These are phyloP conservation scores for Rubia yunnanensis DNA, from an alignment of 257 asterid genomes.

Conservation along the genomic window DNA sequence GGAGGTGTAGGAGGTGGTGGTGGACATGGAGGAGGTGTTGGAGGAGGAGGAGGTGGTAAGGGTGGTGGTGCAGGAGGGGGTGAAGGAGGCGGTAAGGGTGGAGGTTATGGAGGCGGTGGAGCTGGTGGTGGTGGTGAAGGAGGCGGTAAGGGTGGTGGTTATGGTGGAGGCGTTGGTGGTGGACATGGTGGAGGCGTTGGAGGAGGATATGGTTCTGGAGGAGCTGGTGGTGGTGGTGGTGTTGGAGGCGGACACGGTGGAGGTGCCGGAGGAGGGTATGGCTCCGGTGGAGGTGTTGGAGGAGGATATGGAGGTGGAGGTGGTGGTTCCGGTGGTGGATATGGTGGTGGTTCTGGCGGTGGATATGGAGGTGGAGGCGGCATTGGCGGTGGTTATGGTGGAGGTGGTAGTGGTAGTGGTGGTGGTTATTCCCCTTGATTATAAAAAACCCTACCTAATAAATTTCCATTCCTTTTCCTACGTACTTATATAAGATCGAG, in stretches of 20 bases:
- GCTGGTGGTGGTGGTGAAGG: slow-evolving; percentile 6
- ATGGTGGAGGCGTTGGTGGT: slow-evolving; percentile 1
- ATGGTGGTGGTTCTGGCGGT: slow-evolving; percentile 1
- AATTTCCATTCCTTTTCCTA: not conserved
- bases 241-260: slow-evolving; percentile 9
- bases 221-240: not conserved
- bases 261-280: slow-evolving; percentile 8
- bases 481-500: too few species aligned
- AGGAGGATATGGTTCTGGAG: not conserved
- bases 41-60: not conserved
- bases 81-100: not conserved
- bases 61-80: not conserved
- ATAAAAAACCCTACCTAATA: not conserved
- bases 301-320: slow-evolving; percentile 15
- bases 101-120: not conserved
- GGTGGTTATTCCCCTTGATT: slow-evolving; percentile 19
- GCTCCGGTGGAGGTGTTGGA: not conserved
- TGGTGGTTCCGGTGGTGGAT: slow-evolving; percentile 8
- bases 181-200: not conserved
- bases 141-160: slow-evolving; percentile 10
- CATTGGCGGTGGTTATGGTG: slow-evolving; percentile 16
- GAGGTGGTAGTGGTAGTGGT: slow-evolving; percentile 22
- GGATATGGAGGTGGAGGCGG: slow-evolving; percentile 10
- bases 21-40: not conserved
- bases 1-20: slow-evolving; percentile 6